Base-by-base conservation (phyloP, 129 eudicot genomes). In the Arctium lappa region DNA sequence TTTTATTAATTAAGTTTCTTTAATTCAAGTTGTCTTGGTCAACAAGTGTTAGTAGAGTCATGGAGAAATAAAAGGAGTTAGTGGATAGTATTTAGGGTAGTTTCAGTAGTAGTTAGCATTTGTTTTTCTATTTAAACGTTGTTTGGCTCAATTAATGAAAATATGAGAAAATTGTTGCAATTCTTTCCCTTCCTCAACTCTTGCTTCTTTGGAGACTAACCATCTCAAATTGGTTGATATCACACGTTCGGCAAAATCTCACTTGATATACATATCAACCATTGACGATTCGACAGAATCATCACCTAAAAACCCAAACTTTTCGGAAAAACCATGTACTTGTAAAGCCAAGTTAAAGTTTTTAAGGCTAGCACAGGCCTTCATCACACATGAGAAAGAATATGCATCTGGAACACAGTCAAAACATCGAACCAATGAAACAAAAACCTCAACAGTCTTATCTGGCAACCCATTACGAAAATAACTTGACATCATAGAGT, bases 401-500 rank as follows among this genome's bases (percentile, higher is more conserved):
- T 72, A 78, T 3, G 71, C 80, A 83, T 87, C 89, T 12, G 93
- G 93, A 83, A 74, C 85, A 80, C 83, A 44, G 13, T 30, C 75
- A 36, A 38, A 68, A 44, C 74, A 18, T 12, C 73, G 8, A 63
- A 90, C 72, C 91, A 90, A 83, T 13, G 22, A 69, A 48, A 81
- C 73, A 75, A 88, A 90, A 37, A 65, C 84, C 75, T 71, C 82
- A 0, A 88, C 68, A 1, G 81, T 73, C 38, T 80, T 80, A 32
- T 53, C 70, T 4, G 72, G 31, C 31, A 78, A 82, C 81, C 86
- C 90, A 62, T 82, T 86, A 30, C 76, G 84, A 44, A 74, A 87
- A 83, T 85, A 88, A 70, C 90, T 92, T 0, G 92, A 88, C 89
- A 91, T 86, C 87, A 88, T 82, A 7, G 88, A 83, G 63, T 88